Conservation (phyloP, 345 rosid genomes). For the Populus deltoides region DNA sequence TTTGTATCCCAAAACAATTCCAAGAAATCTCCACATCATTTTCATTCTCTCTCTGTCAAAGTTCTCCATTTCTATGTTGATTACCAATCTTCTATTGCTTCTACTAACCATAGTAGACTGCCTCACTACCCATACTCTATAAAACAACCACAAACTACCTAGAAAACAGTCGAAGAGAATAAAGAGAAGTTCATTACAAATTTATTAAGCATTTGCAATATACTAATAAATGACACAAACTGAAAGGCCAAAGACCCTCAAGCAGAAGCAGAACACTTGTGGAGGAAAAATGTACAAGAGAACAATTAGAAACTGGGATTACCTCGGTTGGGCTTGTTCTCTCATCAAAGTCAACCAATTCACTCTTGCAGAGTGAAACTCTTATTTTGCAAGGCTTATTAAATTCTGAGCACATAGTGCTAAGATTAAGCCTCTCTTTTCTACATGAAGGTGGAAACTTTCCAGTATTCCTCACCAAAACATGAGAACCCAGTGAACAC, state of each 20-base stretch:
- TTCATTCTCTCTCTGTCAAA: neutral
- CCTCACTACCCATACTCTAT: neutral
- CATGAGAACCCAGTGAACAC: slow-evolving; percentile 37
- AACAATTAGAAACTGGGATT: slow-evolving; percentile 5
- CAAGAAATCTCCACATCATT: neutral
- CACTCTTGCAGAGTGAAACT: slow-evolving; percentile 35
- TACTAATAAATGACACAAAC: neutral
- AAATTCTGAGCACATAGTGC: slow-evolving; percentile 21
- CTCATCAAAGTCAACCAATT: slow-evolving; percentile 46
- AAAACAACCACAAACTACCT: neutral
- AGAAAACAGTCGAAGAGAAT: neutral
- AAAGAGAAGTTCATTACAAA: neutral
- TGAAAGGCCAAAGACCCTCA: neutral
- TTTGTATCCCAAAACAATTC: neutral
- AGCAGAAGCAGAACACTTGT: neutral
- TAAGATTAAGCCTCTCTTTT: slow-evolving; percentile 19
- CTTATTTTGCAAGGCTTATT: slow-evolving; percentile 18
- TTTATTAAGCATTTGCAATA: neutral
- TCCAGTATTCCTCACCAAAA: slow-evolving; percentile 20
- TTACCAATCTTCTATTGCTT: neutral
- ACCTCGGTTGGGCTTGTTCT: slow-evolving; percentile 86
- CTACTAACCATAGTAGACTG: neutral
- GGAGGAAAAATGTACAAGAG: neutral
- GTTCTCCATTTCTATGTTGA: neutral
- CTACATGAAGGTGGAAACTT: slow-evolving; percentile 32